Base-by-base conservation (phyloP, 176 grass and related monocot genomes). In the Elaeis guineensis region DNA sequence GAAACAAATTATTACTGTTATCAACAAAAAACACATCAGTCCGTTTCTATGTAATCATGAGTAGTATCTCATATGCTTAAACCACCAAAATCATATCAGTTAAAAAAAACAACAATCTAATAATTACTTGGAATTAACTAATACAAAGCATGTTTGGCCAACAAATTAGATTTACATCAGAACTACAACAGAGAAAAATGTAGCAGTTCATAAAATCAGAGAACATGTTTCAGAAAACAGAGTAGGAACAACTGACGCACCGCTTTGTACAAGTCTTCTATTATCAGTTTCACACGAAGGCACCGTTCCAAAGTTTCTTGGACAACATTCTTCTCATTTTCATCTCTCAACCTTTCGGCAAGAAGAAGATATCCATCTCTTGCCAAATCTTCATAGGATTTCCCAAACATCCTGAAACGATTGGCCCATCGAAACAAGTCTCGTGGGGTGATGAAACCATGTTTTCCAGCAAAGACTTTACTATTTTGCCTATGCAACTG, bases 391-490 rank as follows among this genome's bases (percentile, higher is more conserved):
- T 95, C 86, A 50, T 76, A 83, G 44, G 90, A 86, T 22, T 64
- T 96, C 24, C 86, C 80, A 74, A 96, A 96, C 71, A 52, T 63
- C 50, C 50, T 81, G 66, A 82, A 87, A 2, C 86, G 80, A 70
- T 84, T 79, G n/a, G 91, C 91, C 91, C 91, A 96, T 59, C 86
- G 86, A 55, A 96, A 96, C 77, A 96, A 57, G 84, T 96, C 91
- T 57, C 91, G 67, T 21, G 91, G 83, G 6, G 86, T 96, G 69
- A 96, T 96, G 69, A 96, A 96, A 54, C 91, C 91, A 90, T 90
- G 91, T 78, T 90, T 96, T 39, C 91, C 91, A 71, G 86, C 86
- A 82, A 96, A 96, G 23, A 90, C 86, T 76, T 87, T 87, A 76
- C 91, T 96, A 48, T 79, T 86, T 64, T 87, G 91, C 71, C 91